These are phyloP conservation scores for Oxyria digyna DNA, from an alignment of 148 eudicot genomes.

Conservation along the genomic window DNA sequence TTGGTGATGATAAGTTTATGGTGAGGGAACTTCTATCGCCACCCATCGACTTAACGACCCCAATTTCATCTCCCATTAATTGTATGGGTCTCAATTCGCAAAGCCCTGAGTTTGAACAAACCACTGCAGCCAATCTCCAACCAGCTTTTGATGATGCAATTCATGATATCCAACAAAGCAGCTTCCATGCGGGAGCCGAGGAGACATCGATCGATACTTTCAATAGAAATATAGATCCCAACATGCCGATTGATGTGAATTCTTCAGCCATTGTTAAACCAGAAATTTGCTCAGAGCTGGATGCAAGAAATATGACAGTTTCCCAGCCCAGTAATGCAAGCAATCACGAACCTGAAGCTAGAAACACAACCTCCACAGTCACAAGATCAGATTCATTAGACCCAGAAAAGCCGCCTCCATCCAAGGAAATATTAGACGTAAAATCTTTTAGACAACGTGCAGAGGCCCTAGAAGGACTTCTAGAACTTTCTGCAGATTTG, in stretches of 20 bases:
- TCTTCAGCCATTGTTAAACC: constrained; percentile 25
- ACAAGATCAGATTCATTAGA: constrained; percentile 16
- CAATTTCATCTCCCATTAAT: constrained; percentile 15
- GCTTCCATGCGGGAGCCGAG: constrained; percentile 36
- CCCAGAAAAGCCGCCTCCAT: constrained; percentile 27
- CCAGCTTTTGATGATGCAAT: constrained; percentile 38
- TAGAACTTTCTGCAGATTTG: constrained; percentile 88
- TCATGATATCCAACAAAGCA: constrained; percentile 46
- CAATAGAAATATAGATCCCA: constrained; percentile 37
- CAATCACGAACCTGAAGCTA: constrained; percentile 10
- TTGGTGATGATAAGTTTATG: constrained; percentile 65
- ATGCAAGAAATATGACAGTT: not conserved
- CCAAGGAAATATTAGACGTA: constrained; percentile 71
- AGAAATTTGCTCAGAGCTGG: constrained; percentile 24
- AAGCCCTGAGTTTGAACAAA: constrained; percentile 18
- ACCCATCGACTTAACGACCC: constrained; percentile 20
- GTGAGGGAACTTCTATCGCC: constrained; percentile 53
- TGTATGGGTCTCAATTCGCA: constrained; percentile 21
- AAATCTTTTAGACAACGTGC: constrained; percentile 88
- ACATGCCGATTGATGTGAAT: constrained; percentile 19
- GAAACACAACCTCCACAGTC: not conserved
- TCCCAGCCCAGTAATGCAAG: constrained; percentile 10
- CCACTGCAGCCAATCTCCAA: constrained; percentile 20
- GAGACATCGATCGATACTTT: constrained; percentile 31
- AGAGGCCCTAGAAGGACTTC: constrained; percentile 87